phyloP scores from a whole-genome alignment of 805 yeast genomes.

The Cyberlindnera xylosilytica region DNA sequence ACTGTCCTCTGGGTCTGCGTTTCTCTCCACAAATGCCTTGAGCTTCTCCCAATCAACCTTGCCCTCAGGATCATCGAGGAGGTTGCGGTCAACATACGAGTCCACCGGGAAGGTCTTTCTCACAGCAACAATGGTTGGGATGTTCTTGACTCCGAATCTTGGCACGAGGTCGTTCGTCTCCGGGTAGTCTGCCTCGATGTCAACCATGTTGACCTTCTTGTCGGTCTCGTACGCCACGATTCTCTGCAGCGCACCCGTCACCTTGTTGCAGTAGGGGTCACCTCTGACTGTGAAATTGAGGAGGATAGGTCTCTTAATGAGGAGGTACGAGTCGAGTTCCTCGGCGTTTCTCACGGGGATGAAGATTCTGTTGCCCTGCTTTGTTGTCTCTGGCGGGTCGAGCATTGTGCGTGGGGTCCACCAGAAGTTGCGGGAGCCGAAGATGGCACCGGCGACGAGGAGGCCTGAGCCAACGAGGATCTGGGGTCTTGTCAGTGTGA shows the following conservation, averaged over 20 bases:
- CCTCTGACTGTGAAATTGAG: slow-evolving; percentile 71
- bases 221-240: slow-evolving; percentile 48
- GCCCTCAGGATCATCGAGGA: slow-evolving; percentile 26
- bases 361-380: slow-evolving; percentile 41
- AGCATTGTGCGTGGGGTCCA: slow-evolving; percentile 34
- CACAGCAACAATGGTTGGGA: slow-evolving; percentile 69
- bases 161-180: slow-evolving; percentile 51
- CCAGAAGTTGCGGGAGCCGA: slow-evolving; percentile 28
- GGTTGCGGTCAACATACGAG: slow-evolving; percentile 29
- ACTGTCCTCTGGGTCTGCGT: slow-evolving; percentile 33
- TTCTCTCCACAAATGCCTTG: slow-evolving; percentile 41
- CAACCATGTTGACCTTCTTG: slow-evolving; percentile 58
- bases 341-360: slow-evolving; percentile 51
- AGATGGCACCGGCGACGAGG: slow-evolving; percentile 17
- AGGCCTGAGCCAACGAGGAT: slow-evolving; percentile 27
- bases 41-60: slow-evolving; percentile 43
- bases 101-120: slow-evolving; percentile 59
- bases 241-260: slow-evolving; percentile 59
- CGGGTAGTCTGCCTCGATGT: slow-evolving; percentile 65
- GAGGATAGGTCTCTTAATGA: slow-evolving; percentile 56
- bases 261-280: slow-evolving; percentile 55
- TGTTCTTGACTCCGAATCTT: slow-evolving; percentile 50
- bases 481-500: slow-evolving; percentile 20
- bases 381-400: slow-evolving; percentile 35
- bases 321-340: slow-evolving; percentile 55